Percentiles rank a stretch among this genome's conserved stretches.
These are phyloP conservation scores for Capronia americana DNA, from an alignment of 2,329 filamentous ascomycete species.

Conservation along the genomic window DNA sequence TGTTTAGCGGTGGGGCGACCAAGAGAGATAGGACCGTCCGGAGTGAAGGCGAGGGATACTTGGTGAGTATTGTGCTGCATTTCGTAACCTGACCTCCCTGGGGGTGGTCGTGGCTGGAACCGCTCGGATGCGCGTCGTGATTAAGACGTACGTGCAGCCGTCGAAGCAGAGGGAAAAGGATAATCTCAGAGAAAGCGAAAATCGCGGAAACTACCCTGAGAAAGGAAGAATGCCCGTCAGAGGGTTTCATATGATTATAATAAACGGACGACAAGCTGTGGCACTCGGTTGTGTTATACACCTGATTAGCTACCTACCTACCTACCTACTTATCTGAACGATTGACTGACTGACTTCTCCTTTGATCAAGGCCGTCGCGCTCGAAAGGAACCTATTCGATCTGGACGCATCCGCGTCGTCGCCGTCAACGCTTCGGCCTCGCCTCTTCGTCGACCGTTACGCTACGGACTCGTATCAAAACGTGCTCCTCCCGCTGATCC, in stretches of 20 bases:
- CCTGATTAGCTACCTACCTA: neutral
- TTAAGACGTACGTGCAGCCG: too few species aligned
- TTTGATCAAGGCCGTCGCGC: constrained; percentile 22
- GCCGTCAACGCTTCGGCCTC: constrained; percentile 33
- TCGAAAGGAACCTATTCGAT: constrained; percentile 30
- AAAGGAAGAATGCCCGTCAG: too few species aligned
- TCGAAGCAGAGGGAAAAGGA: neutral
- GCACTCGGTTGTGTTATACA: neutral
- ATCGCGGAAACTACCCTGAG: neutral
- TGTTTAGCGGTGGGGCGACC: constrained; percentile 72
- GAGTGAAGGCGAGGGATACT: constrained; percentile 32
- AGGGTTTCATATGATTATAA: too few species aligned
- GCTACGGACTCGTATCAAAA: constrained; percentile 89
- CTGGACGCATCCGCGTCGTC: constrained; percentile 13
- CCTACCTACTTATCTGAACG: neutral
- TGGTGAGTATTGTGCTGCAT: constrained; percentile 23
- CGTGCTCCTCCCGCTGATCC: constrained; percentile 75
- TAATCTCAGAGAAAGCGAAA: neutral
- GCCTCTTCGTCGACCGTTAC: constrained; percentile 68
- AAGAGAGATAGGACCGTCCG: constrained; percentile 24
- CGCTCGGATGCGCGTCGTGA: too few species aligned
- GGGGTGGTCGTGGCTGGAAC: too few species aligned
- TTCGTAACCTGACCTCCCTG: too few species aligned
- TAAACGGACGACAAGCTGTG: too few species aligned
- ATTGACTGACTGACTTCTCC: neutral